phyloP scores from a whole-genome alignment of 768 basidiomycete genomes.

The Psilocybe tampanensis region DNA sequence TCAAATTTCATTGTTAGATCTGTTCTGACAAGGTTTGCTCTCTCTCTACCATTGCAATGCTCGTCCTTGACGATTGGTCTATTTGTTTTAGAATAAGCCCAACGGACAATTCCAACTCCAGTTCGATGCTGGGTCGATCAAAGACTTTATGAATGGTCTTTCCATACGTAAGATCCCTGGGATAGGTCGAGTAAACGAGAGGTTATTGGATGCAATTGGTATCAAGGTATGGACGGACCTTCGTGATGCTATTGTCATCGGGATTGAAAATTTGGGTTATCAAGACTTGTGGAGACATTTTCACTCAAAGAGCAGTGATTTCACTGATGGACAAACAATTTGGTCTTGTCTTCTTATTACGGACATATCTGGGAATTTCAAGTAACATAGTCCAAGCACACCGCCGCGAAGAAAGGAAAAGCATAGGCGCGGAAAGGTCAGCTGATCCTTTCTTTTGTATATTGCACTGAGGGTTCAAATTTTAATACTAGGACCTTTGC shows the following conservation, averaged over 20 bases:
- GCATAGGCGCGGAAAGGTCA: constrained; percentile 89
- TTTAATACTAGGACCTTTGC: constrained; percentile 66
- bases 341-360: constrained; percentile 74
- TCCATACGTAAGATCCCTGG: constrained; percentile 89
- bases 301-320: constrained; percentile 68
- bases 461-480: too few relatives aligned
- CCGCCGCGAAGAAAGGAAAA: constrained; percentile 83
- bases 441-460: not conserved
- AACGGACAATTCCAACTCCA: constrained; percentile 86
- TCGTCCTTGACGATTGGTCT: too few relatives aligned
- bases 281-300: constrained; percentile 91
- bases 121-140: constrained; percentile 65
- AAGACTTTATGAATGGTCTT: constrained; percentile 76
- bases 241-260: not conserved
- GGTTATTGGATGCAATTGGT: constrained; percentile 83
- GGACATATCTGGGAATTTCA: constrained; percentile 83
- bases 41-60: constrained; percentile 5
- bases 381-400: constrained; percentile 80
- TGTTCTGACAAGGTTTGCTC: constrained; percentile 81
- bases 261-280: not conserved
- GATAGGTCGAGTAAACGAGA: constrained; percentile 88
- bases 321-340: constrained; percentile 89
- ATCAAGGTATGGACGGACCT: constrained; percentile 61
- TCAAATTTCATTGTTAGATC: constrained; percentile 50
- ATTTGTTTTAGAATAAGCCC: constrained; percentile 98